Percentiles rank a stretch among this genome's conserved stretches.
These are phyloP conservation scores for Botrytis byssoidea DNA, from an alignment of 2,329 filamentous ascomycete species.

Conservation along the genomic window DNA sequence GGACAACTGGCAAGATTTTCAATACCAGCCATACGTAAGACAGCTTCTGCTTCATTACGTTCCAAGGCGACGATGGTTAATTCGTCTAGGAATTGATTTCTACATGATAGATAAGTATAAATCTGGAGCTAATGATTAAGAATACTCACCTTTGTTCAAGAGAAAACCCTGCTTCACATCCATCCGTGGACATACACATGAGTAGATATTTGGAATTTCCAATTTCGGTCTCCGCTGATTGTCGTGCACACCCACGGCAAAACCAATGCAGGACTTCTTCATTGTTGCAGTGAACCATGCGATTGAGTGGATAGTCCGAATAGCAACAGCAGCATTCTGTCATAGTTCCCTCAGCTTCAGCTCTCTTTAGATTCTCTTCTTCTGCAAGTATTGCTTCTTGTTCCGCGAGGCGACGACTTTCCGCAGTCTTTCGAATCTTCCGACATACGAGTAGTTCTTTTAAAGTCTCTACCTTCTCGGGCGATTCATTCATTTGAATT, in stretches of 20 bases:
- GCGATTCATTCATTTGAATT: not conserved
- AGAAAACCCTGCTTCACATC: slow-evolving; percentile 62
- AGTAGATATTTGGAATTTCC: slow-evolving; percentile 68
- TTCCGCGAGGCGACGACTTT: slow-evolving; percentile 43
- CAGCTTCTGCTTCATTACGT: slow-evolving; percentile 67
- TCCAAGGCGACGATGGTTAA: slow-evolving; percentile 62
- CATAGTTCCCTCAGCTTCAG: slow-evolving; percentile 51
- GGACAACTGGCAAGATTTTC: slow-evolving; percentile 74
- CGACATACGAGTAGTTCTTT: slow-evolving; percentile 45
- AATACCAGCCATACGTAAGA: slow-evolving; percentile 66
- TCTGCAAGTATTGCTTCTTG: slow-evolving; percentile 44
- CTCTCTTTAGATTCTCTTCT: slow-evolving; percentile 43
- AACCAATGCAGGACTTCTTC: slow-evolving; percentile 53
- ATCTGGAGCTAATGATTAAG: not conserved
- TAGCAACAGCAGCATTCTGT: slow-evolving; percentile 75
- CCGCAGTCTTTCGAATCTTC: slow-evolving; percentile 34
- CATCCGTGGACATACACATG: slow-evolving; percentile 67
- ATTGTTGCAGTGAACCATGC: slow-evolving; percentile 65
- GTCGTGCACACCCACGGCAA: slow-evolving; percentile 64
- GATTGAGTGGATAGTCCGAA: slow-evolving; percentile 61
- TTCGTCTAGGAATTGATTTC: slow-evolving; percentile 47
- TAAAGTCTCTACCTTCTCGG: slow-evolving; percentile 26
- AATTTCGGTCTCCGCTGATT: slow-evolving; percentile 65
- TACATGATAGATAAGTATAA: slow-evolving; percentile 25
- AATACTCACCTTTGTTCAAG: slow-evolving; percentile 54